Base-by-base conservation (phyloP, 2,329 filamentous ascomycete genomes). In the Lasiodiplodia sp. region DNA sequence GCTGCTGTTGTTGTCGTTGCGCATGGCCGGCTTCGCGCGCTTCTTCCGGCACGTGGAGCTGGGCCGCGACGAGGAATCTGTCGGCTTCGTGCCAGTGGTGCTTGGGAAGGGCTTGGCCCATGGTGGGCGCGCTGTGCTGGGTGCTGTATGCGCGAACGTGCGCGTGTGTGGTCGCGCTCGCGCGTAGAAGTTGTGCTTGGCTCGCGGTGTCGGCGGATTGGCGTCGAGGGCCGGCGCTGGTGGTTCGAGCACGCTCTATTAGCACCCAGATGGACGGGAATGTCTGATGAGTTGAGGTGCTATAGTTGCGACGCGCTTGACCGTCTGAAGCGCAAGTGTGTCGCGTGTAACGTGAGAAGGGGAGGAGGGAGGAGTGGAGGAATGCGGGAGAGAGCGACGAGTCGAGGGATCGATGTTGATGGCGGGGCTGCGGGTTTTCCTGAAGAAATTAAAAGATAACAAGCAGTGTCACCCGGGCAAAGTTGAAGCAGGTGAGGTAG, bases 81-180 rank as follows among this genome's bases (percentile, higher is more conserved):
- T 64, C 60, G 60, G 60, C 60, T 16, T 31, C 47, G 47, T 52
- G 60, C 60, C 60, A 64, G 28, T 64, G 44, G 28, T 64, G 60
- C 14, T 37, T 64, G 14, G 60, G 28, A 7, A 64, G 60, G 7
- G 60, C 60, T 64, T 64, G 60, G 12, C 60, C 60, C 60, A 64
- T 64, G 28, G 18, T 23, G 31, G 40, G n/a, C 23, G 23, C 28
- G 56, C 18, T 23, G 56, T 18, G 40, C 5, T 60, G 37, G 31
- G 12, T n/a, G 38, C 18, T 23, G 8, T n/a, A 6, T 37, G 53
- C 8, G 31, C 11, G 16, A 12, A 16, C 18, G 55, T n/a, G 44
- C 18, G 25, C 51, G 51, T 23, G 51, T 53, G 51, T 21, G 23
- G 40, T 44, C 44, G 40, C 40, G 16, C 40, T 7, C 18, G 40